A percentile compares a stretch with the other conserved stretches of the same genome.
Conservation (phyloP, 2,329 filamentous ascomycete genomes). For the Cytospora leucostoma region DNA sequence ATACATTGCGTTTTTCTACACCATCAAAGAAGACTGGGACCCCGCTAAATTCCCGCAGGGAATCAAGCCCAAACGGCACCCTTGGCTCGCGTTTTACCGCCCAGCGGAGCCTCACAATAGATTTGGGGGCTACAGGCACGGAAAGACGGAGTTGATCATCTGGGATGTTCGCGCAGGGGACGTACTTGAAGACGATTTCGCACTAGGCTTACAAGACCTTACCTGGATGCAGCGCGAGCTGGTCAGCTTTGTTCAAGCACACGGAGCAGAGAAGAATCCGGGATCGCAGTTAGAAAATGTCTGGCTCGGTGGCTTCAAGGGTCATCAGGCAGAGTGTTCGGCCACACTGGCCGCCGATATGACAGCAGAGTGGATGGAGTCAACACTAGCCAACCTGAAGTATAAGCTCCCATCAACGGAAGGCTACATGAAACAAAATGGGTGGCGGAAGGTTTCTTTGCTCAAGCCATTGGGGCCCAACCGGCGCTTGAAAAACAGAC, state of each 20-base stretch:
- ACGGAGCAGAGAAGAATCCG: constrained; percentile 36
- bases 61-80: constrained; percentile 39
- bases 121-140: constrained; percentile 12
- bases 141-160: constrained; percentile 51
- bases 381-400: constrained; percentile 38
- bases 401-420: constrained; percentile 41
- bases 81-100: constrained; percentile 55
- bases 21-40: constrained; percentile 44
- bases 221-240: constrained; percentile 48
- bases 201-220: constrained; percentile 40
- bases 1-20: constrained; percentile 54
- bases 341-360: constrained; percentile 43
- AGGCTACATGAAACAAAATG: constrained; percentile 34
- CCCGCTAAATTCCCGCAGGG: constrained; percentile 28
- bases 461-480: constrained; percentile 18
- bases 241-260: constrained; percentile 41
- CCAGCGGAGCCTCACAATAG: constrained; percentile 41
- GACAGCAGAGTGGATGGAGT: constrained; percentile 42
- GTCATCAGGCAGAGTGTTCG: constrained; percentile 26
- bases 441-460: constrained; percentile 42
- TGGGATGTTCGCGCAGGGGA: constrained; percentile 48
- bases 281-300: constrained; percentile 42
- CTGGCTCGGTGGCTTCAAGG: constrained; percentile 47
- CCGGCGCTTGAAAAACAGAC: background rate
- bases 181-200: constrained; percentile 30